A percentile compares a stretch with the other conserved stretches of the same genome.
Conservation (phyloP, 2,329 filamentous ascomycete genomes). For the Cytospora piceicola region DNA sequence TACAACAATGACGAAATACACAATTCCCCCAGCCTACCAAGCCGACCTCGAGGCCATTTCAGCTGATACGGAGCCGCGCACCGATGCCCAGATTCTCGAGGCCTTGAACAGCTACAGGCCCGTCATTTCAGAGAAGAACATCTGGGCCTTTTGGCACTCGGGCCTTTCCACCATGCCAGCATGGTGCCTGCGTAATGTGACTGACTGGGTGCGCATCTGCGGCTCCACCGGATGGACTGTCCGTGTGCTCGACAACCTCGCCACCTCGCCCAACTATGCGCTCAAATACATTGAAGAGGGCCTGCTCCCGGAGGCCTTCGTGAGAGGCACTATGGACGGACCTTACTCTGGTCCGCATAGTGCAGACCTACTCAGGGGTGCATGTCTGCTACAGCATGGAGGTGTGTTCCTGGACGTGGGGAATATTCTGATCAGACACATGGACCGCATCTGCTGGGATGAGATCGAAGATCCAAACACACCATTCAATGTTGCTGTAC, state of each 20-base stretch:
- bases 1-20: too few species aligned
- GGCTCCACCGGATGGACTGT: constrained; percentile 45
- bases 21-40: too few species aligned
- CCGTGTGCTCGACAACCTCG: constrained; percentile 43
- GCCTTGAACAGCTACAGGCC: constrained; percentile 43
- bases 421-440: not conserved
- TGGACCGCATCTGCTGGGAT: not conserved
- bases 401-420: not conserved
- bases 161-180: constrained; percentile 43
- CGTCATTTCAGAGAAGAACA: constrained; percentile 36
- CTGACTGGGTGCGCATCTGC: constrained; percentile 48
- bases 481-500: not conserved
- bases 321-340: not conserved
- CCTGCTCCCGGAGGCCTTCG: too few species aligned
- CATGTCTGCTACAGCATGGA: not conserved
- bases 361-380: not conserved
- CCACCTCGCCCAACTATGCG: constrained; percentile 36
- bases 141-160: constrained; percentile 51
- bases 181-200: constrained; percentile 44
- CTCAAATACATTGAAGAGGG: constrained; percentile 36
- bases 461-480: not conserved
- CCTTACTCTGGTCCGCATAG: not conserved
- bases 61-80: constrained; percentile 29
- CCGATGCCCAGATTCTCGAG: constrained; percentile 30
- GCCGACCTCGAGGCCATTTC: constrained; percentile 38